Evolutionary conservation across 148 eudicot genomes (phyloP).

Genomic region (Rhododendron vialii): DNA sequence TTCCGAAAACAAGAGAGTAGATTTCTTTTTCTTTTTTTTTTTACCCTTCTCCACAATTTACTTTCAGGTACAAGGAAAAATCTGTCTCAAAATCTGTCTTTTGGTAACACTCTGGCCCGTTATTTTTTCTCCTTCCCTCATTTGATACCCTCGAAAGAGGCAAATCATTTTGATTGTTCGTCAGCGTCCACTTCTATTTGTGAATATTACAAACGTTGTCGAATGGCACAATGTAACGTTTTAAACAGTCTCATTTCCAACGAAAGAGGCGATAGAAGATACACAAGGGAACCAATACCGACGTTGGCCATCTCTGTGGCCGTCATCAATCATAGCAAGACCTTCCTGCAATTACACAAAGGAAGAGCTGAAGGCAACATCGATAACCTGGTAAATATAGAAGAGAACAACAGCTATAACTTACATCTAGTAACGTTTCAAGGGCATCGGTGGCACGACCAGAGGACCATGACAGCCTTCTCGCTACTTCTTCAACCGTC

Average conservation of each 20-base stretch:
- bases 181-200: background rate
- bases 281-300: constrained; percentile 97
- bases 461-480: constrained; percentile 75
- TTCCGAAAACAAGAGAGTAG: background rate
- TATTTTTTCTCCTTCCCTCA: background rate
- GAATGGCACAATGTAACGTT: background rate
- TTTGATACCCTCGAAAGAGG: background rate
- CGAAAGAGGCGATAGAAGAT: constrained; percentile 67
- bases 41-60: background rate
- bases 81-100: background rate
- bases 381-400: background rate
- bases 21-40: background rate
- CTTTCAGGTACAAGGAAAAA: background rate
- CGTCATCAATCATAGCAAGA: constrained; percentile 97
- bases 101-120: background rate
- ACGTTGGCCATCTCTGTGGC: constrained; percentile 79
- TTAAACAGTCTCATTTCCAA: constrained; percentile 50
- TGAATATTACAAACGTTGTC: background rate
- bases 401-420: constrained; percentile 11
- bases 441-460: constrained; percentile 98
- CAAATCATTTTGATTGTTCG: background rate
- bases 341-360: constrained; percentile 54
- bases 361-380: background rate
- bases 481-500: constrained; percentile 81
- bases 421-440: constrained; percentile 75